phyloP scores from a whole-genome alignment of 2,329 filamentous ascomycete genomes.

The Aspergillus tubingensis region DNA sequence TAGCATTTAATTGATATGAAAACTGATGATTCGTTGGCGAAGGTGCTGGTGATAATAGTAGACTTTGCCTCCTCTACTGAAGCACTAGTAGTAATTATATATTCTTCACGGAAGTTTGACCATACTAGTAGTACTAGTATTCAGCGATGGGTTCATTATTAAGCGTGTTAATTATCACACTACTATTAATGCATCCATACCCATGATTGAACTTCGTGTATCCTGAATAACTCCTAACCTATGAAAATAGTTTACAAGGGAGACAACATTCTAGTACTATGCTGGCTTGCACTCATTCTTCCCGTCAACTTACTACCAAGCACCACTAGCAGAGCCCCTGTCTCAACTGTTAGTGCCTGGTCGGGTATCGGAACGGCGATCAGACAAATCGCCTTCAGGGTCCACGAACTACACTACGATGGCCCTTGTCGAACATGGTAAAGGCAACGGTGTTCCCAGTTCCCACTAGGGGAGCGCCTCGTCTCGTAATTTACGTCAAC shows the following conservation, averaged over 20 bases:
- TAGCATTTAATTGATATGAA: no score
- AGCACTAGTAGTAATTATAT: background rate
- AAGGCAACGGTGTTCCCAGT: background rate
- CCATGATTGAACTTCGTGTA: no score
- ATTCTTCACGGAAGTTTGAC: background rate
- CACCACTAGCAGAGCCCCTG: background rate
- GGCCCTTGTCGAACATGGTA: conserved; percentile 4
- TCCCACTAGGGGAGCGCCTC: background rate
- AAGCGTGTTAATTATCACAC: no score
- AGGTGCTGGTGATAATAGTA: background rate
- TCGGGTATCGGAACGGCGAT: conserved; percentile 8
- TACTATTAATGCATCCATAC: no score
- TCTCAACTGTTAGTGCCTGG: background rate
- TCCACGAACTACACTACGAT: background rate
- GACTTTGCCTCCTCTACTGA: no score
- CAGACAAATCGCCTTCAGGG: conserved; percentile 6
- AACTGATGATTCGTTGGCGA: background rate
- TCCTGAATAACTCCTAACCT: no score
- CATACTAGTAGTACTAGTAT: no score
- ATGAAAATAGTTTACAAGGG: no score
- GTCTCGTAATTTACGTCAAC: conserved; percentile 5
- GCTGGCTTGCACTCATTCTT: background rate
- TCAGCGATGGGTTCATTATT: no score
- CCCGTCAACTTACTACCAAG: no score
- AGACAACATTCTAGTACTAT: no score